Conservation (phyloP, 768 basidiomycete genomes). For the Pisolithus sp. region DNA sequence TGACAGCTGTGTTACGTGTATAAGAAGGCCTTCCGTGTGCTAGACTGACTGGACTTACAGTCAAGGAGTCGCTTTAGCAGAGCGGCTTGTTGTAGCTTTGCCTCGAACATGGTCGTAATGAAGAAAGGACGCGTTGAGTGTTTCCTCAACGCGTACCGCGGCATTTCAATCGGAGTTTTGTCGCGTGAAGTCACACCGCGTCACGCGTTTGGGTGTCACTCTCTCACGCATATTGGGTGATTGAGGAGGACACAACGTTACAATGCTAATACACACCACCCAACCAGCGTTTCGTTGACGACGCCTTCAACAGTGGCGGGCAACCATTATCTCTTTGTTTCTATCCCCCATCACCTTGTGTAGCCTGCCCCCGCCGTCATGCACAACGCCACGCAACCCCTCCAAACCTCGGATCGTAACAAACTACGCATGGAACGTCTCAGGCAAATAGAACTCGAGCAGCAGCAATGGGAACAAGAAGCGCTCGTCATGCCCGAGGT, state of each 20-base stretch:
- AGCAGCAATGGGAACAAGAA: constrained; percentile 47
- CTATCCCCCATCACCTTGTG: background rate
- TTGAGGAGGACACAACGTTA: background rate
- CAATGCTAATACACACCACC: no score
- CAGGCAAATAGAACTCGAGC: constrained; percentile 46
- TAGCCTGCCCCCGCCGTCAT: background rate
- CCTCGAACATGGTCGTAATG: constrained; percentile 71
- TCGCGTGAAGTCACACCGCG: constrained; percentile 25
- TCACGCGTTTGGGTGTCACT: constrained; percentile 23
- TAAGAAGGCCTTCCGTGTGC: background rate
- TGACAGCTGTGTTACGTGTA: constrained; percentile 60
- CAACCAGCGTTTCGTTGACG: background rate
- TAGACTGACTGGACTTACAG: constrained; percentile 43
- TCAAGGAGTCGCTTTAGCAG: constrained; percentile 91
- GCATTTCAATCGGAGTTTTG: constrained; percentile 29
- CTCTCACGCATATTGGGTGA: background rate
- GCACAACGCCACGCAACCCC: background rate
- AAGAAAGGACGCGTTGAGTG: constrained; percentile 13
- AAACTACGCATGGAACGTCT: constrained; percentile 42
- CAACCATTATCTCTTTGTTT: background rate
- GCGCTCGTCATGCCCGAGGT: constrained; percentile 57
- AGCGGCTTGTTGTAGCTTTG: constrained; percentile 80
- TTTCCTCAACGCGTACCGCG: constrained; percentile 13
- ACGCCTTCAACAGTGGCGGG: background rate
- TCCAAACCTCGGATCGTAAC: constrained; percentile 31